Conservation (phyloP, 805 yeast genomes). For the Yarrowia bubula region DNA sequence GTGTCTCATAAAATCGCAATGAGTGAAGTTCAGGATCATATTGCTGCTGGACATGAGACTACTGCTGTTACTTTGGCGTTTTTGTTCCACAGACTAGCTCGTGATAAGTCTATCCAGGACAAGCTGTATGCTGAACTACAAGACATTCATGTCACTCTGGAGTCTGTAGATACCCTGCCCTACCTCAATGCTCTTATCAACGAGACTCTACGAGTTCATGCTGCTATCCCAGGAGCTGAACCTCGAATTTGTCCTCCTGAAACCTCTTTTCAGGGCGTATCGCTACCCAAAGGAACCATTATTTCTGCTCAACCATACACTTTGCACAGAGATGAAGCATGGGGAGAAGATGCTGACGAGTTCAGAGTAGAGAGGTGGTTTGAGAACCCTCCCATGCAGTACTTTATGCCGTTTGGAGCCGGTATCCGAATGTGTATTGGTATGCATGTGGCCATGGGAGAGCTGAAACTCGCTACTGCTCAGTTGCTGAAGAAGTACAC, state of each 20-base stretch:
- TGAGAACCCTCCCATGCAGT: slow-evolving; percentile 42
- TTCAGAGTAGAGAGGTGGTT: slow-evolving; percentile 44
- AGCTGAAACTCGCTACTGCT: slow-evolving; percentile 58
- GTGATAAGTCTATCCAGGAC: background rate
- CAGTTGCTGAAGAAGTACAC: slow-evolving; percentile 39
- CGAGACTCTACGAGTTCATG: slow-evolving; percentile 3
- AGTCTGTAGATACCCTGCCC: background rate
- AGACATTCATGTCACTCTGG: background rate
- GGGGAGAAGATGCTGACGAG: background rate
- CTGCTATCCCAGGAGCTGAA: slow-evolving; percentile 12
- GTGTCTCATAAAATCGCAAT: slow-evolving; percentile 41
- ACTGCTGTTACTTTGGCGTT: slow-evolving; percentile 65
- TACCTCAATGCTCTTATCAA: slow-evolving; percentile 4
- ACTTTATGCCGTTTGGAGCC: slow-evolving; percentile 68
- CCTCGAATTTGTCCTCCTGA: slow-evolving; percentile 8
- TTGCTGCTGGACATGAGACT: slow-evolving; percentile 77
- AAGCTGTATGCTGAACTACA: slow-evolving; percentile 6
- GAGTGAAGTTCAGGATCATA: slow-evolving; percentile 59
- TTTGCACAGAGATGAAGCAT: background rate
- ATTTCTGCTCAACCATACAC: slow-evolving; percentile 5
- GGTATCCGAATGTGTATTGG: slow-evolving; percentile 77
- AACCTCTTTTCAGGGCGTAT: background rate
- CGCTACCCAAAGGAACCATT: background rate
- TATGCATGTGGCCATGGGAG: slow-evolving; percentile 62
- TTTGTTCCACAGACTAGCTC: slow-evolving; percentile 47